These are phyloP conservation scores for Suhomyces ambrosiae DNA, from an alignment of 1,139 yeast genomes.

Conservation along the genomic window DNA sequence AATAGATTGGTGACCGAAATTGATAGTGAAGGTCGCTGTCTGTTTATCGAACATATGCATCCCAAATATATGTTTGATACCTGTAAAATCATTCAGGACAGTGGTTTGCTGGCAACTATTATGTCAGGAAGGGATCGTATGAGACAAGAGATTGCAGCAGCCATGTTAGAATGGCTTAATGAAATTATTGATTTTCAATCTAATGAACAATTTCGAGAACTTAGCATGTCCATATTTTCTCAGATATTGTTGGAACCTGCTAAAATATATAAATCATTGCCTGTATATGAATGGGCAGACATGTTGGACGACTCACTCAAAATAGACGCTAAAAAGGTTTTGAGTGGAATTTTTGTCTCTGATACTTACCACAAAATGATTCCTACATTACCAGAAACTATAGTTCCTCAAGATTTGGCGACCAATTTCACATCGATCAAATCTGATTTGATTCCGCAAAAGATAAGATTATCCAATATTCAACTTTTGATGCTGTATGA, in stretches of 20 bases:
- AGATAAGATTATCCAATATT: slow-evolving; percentile 38
- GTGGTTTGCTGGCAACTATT: slow-evolving; percentile 61
- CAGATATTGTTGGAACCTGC: slow-evolving; percentile 34
- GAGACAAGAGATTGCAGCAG: slow-evolving; percentile 48
- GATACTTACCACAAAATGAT: neutral
- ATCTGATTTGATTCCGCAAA: neutral
- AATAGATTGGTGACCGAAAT: slow-evolving; percentile 38
- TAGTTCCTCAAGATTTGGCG: neutral
- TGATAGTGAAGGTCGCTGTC: slow-evolving; percentile 34
- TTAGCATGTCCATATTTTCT: slow-evolving; percentile 26
- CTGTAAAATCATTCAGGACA: slow-evolving; percentile 41
- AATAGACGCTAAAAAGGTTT: slow-evolving; percentile 22
- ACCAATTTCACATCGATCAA: neutral
- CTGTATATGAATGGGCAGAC: slow-evolving; percentile 22
- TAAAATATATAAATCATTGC: slow-evolving; percentile 29
- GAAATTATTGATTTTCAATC: slow-evolving; percentile 37
- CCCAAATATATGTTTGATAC: slow-evolving; percentile 25
- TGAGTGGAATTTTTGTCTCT: slow-evolving; percentile 30
- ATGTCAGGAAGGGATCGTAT: slow-evolving; percentile 48
- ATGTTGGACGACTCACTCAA: neutral
- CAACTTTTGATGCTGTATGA: slow-evolving; percentile 59
- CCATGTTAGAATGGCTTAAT: slow-evolving; percentile 53
- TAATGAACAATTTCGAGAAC: slow-evolving; percentile 28
- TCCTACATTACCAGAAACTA: neutral
- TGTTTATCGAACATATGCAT: slow-evolving; percentile 25